Conservation (phyloP, 1,284 basidiomycete species). For the Termitomyces sp. region DNA sequence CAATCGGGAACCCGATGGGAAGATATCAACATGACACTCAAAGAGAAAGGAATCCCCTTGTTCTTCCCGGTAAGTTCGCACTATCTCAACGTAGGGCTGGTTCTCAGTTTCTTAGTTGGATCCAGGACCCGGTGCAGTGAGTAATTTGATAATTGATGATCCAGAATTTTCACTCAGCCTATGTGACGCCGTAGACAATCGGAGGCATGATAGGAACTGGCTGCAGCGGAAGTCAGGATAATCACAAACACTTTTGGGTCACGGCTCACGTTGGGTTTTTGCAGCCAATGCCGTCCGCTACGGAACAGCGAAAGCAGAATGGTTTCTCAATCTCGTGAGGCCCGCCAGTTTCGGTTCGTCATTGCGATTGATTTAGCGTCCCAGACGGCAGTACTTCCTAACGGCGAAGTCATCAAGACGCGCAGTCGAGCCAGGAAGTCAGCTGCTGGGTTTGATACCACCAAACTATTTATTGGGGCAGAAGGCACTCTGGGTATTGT, state of each 20-base stretch:
- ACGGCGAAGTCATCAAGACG: constrained; percentile 91
- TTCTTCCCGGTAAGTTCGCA: constrained; percentile 59
- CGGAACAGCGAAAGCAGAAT: constrained; percentile 80
- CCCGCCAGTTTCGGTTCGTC: constrained; percentile 7
- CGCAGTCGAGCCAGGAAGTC: constrained; percentile 85
- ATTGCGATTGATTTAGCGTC: constrained; percentile 1
- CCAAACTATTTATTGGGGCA: constrained; percentile 94
- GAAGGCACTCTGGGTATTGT: constrained; percentile 94
- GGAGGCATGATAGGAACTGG: constrained; percentile 93
- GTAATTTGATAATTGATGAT: constrained; percentile 6
- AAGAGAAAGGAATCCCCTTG: constrained; percentile 60
- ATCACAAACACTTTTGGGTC: constrained; percentile 7
- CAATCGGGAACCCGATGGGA: constrained; percentile 88
- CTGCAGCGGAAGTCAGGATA: constrained; percentile 65
- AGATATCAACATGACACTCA: constrained; percentile 75
- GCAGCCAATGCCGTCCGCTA: constrained; percentile 86
- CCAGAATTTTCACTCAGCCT: not conserved
- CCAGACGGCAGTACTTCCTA: constrained; percentile 86
- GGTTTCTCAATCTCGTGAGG: constrained; percentile 76
- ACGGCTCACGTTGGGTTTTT: constrained; percentile 8
- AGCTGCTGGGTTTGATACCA: constrained; percentile 87
- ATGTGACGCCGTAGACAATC: constrained; percentile 56
- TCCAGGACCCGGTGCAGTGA: constrained; percentile 67
- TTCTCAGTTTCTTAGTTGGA: constrained; percentile 50
- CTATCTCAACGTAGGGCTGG: not conserved